Evolutionary conservation across 2,329 filamentous ascomycete species (phyloP), one percentile per base, ranked within the genome.

Genomic region (Nemania sp.): DNA sequence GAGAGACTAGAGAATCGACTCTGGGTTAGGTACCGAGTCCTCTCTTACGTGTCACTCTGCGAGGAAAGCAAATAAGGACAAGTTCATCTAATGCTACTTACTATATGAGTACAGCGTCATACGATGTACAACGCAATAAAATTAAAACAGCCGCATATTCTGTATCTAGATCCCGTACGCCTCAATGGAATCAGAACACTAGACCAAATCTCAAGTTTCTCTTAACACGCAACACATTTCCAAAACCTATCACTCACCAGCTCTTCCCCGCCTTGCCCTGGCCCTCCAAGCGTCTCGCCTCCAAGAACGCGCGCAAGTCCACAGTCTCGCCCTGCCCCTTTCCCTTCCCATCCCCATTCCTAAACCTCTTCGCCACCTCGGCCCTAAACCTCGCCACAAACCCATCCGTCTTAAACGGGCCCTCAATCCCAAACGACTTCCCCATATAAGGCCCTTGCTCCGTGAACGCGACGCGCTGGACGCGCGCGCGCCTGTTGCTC

Each of bases 371-470:
- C 11, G 45, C n/a, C 22, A 69, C n/a, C 52, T 49, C 65, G 13
- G 70, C 62, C 63, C 66, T 71, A 10, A 75, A 22, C 24, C 67
- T 56, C 3, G 53, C 60, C 8, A 73, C 47, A 1, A 75, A 27
- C 1, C 71, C 70, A 27, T 49, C 53, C 53, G 20, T 27, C 51
- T 7, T 56, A 7, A 15, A 22, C 45, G 61, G 56, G 2, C 47
- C 47, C 20, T 49, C 64, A 4, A 70, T 20, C 2, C 69, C 73
- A 57, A 72, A 72, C 18, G 72, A 69, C 52, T 68, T 69, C 18
- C 74, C 74, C 75, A 76, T 77, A 13, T 75, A 78, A 11, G 77
- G 77, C 0, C 76, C 77, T 5, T 72, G 53, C n/a, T 72, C 70
- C 15, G 73, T 77, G 26, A 78, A 79, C 5, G 65, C 68, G 4